Percentiles rank a stretch among this genome's conserved stretches.
These are phyloP conservation scores for Pyricularia grisea DNA, from an alignment of 2,329 filamentous ascomycete genomes.

Conservation along the genomic window DNA sequence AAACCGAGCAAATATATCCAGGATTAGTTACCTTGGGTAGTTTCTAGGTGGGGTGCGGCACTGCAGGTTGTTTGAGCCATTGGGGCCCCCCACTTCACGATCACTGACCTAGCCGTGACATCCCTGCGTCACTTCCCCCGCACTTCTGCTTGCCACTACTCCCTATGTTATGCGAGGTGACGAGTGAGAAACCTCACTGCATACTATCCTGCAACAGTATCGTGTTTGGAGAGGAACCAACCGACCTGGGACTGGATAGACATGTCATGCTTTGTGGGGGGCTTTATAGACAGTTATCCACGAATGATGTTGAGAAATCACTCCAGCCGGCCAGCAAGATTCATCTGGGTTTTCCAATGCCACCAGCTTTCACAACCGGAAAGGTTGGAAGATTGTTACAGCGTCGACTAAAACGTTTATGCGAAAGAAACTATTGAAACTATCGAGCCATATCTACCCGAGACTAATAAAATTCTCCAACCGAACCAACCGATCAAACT, in stretches of 20 bases:
- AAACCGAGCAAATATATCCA: no score
- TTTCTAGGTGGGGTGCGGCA: no score
- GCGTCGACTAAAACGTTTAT: no score
- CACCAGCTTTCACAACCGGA: no score
- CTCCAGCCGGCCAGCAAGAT: no score
- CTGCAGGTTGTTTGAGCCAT: background rate
- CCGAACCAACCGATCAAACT: background rate
- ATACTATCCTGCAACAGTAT: background rate
- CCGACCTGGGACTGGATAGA: background rate
- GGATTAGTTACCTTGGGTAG: no score
- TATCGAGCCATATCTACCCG: background rate
- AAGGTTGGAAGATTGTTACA: no score
- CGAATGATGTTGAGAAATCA: no score
- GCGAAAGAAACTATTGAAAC: background rate
- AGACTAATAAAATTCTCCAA: background rate
- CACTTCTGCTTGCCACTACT: background rate
- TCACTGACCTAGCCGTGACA: background rate
- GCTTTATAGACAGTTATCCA: no score
- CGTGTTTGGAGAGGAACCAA: background rate
- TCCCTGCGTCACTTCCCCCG: no score
- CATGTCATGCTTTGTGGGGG: background rate
- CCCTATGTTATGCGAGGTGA: background rate
- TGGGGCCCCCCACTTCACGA: no score
- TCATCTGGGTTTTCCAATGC: no score
- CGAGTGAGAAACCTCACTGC: background rate